These are phyloP conservation scores for Silybum marianum DNA, from an alignment of 129 eudicot species.

Conservation along the genomic window DNA sequence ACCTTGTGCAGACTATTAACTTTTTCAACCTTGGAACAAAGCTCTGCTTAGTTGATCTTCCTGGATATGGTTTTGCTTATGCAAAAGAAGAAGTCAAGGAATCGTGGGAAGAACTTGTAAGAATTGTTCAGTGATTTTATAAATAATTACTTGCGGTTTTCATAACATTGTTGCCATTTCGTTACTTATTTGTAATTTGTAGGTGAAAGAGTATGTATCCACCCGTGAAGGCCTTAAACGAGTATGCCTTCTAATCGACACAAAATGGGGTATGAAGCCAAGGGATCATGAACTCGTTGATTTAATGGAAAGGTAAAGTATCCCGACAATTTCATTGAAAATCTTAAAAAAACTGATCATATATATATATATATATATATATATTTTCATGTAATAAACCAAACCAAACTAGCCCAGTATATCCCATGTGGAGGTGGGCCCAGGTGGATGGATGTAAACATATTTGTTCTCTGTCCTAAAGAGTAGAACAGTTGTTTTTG, in stretches of 20 bases:
- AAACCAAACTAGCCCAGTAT: background rate
- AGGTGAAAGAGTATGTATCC: slow-evolving; percentile 96
- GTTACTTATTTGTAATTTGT: slow-evolving; percentile 15
- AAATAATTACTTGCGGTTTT: background rate
- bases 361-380: too few species aligned
- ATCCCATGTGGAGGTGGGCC: background rate
- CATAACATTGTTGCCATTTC: background rate
- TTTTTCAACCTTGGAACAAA: slow-evolving; percentile 89
- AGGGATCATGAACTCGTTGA: slow-evolving; percentile 86
- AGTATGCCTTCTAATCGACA: slow-evolving; percentile 91
- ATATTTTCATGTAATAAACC: background rate
- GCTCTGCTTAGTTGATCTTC: slow-evolving; percentile 80
- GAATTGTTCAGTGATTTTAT: slow-evolving; percentile 14
- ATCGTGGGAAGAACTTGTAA: slow-evolving; percentile 96
- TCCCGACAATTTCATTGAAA: background rate
- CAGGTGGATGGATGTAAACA: background rate
- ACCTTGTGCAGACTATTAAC: slow-evolving; percentile 67
- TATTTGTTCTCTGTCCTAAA: background rate
- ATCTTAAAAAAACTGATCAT: too few species aligned
- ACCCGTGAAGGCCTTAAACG: slow-evolving; percentile 82
- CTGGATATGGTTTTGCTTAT: slow-evolving; percentile 98
- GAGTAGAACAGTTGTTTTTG: background rate
- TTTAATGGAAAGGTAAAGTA: slow-evolving; percentile 82
- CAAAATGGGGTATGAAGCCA: slow-evolving; percentile 98
- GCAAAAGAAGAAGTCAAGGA: slow-evolving; percentile 97